Base-by-base conservation (phyloP, 352 stramenopile genomes). In the Globisporangium abappressorium region DNA sequence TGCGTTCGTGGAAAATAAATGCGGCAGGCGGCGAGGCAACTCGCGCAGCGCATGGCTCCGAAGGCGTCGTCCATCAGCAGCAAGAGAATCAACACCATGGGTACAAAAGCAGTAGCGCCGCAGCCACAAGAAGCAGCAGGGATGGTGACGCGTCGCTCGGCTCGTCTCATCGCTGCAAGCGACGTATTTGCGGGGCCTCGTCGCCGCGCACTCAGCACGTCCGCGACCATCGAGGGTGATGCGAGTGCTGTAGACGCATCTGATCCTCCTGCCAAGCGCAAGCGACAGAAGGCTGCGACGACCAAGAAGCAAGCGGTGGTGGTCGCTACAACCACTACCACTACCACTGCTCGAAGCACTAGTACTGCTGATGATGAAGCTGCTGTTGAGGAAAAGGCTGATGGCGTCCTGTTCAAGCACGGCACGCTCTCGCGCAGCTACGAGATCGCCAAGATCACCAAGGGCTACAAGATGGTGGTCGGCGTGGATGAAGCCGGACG, bases 401-500 rank as follows among this genome's bases (percentile, higher is more conserved):
- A 9, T 36, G 26, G 56, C 68, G 56, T 81, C 33, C 36, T 49
- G n/a, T 86, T 86, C 62, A 70, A 66, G 59, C 78, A 82, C 46
- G 76, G 78, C 26, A 92, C 84, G 51, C 82, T 92, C 11, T 77
- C 78, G 30, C 80, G 82, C 46, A 70, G 58, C 33, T 93, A 80
- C 64, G 84, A 93, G 64, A 70, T 68, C 30, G 57, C 70, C 34
- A 90, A 85, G 65, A 41, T 82, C 49, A 69, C 77, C 26, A 76
- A 80, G 54, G 86, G 84, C 36, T 92, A 86, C 70, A 71, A 74
- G 59, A 81, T 66, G 58, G 86, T 99, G 9, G 92, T 98, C 24
- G 97, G 97, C 64, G 94, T 98, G 43, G 97, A 99, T 78, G 97
- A 99, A 76, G 98, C 97, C 7, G 97, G 97, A 4, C 81, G 97